Conservation (phyloP, 331 rosid genomes). For the Pyrus hybrid region DNA sequence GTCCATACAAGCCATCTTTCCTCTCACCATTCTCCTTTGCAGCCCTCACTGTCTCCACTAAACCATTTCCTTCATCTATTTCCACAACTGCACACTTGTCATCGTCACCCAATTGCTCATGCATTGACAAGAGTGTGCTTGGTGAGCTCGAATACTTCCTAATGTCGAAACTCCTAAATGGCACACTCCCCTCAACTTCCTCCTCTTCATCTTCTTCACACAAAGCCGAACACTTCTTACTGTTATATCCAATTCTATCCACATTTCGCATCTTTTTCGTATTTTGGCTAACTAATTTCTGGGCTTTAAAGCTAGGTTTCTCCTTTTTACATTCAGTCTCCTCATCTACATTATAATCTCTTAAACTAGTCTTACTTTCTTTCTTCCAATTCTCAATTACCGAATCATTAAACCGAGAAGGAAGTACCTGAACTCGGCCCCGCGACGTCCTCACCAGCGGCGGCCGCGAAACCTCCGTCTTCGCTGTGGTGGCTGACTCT, state of each 20-base stretch:
- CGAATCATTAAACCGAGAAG: slow-evolving; percentile 92
- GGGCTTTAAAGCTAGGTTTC: slow-evolving; percentile 37
- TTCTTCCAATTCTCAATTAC: slow-evolving; percentile 97
- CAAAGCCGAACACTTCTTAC: slow-evolving; percentile 43
- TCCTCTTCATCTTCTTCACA: slow-evolving; percentile 37
- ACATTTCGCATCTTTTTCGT: slow-evolving; percentile 28
- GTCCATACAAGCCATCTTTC: slow-evolving; percentile 68
- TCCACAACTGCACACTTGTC: slow-evolving; percentile 37
- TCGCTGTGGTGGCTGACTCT: slow-evolving; percentile 16
- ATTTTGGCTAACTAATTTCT: slow-evolving; percentile 32
- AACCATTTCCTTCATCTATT: slow-evolving; percentile 33
- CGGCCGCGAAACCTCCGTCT: slow-evolving; percentile 48
- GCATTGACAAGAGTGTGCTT: slow-evolving; percentile 30
- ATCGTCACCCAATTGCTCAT: slow-evolving; percentile 33
- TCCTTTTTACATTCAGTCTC: slow-evolving; percentile 50
- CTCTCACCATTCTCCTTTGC: slow-evolving; percentile 22
- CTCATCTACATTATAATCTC: slow-evolving; percentile 43
- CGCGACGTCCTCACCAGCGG: slow-evolving; percentile 86
- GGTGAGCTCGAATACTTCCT: slow-evolving; percentile 41
- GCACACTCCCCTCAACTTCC: slow-evolving; percentile 16
- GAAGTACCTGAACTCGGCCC: slow-evolving; percentile 96
- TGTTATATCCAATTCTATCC: slow-evolving; percentile 34
- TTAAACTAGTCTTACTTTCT: slow-evolving; percentile 50
- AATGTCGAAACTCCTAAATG: slow-evolving; percentile 31
- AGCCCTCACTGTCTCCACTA: slow-evolving; percentile 18